Evolutionary conservation across 495 filamentous ascomycete species (phyloP), one percentile per base, ranked within the genome.

Genomic region (Tuber borchii): DNA sequence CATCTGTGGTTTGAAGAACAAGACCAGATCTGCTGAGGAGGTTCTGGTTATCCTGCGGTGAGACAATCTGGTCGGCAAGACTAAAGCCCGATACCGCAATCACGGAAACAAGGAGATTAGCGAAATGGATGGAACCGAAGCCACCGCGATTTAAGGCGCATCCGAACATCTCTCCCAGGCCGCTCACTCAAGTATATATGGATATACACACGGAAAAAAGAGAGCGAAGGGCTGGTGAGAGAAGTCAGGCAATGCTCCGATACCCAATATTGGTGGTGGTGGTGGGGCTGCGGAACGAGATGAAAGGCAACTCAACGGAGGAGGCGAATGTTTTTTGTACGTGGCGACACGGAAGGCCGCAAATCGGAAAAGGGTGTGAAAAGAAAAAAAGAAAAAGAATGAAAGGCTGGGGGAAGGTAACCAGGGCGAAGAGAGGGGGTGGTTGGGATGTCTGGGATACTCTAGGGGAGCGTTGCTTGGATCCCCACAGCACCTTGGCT

Each of bases 21-120:
- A 65, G 56, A 31, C 56, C 56, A 14, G 56, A 65, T 65, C 56
- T 65, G 56, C 26, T 65, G 56, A 65, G 56, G 56, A 34, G 56
- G 56, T 34, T 34, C 26, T 16, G 26, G 14, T 65, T 65, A n/a
- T 65, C 56, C 26, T 65, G 56, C 26, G 56, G 14, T 17, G 56
- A 65, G 56, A 65, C 56, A 65, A 65, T 19, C 56, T 65, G 56
- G 26, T 65, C 56, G 56, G 56, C 56, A 34, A 65, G 56, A 65
- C 56, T 65, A 34, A 65, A 34, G 26, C 26, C 56, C 26, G 56
- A 65, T 65, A 65, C 34, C 56, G 56, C 56, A 65, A 65, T 7
- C n/a, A 65, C 2, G 26, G 56, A 17, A 65, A 65, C n/a, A 26
- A 65, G 56, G 26, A 65, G 56, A 65, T 65, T 34, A 65, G 56